phyloP scores from a whole-genome alignment of 352 stramenopile species.

The Pseudoperonospora humuli region DNA sequence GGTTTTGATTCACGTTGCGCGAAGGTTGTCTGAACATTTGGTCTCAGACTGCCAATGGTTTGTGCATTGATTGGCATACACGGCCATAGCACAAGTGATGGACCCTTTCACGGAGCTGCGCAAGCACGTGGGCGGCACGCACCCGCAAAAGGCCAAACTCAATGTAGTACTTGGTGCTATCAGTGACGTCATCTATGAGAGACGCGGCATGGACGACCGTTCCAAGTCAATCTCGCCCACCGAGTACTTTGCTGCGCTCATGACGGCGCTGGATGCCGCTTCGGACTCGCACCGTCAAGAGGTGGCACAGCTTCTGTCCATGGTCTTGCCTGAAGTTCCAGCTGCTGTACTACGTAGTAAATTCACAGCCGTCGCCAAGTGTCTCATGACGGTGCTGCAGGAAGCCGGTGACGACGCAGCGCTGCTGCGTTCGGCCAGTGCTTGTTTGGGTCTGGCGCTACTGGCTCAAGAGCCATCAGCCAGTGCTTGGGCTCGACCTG shows the following conservation, averaged over 20 bases:
- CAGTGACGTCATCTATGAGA: conserved; percentile 78
- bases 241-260: conserved; percentile 84
- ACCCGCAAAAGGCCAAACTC: conserved; percentile 76
- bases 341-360: conserved; percentile 75
- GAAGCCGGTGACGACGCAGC: conserved; percentile 53
- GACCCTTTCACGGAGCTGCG: conserved; percentile 77
- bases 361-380: conserved; percentile 64
- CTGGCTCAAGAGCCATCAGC: conserved; percentile 65
- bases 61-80: conserved; percentile 31
- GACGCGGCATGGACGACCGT: conserved; percentile 25
- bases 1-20: neutral
- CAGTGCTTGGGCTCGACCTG: conserved; percentile 51
- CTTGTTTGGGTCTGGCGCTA: conserved; percentile 54
- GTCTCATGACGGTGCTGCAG: conserved; percentile 60
- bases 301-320: conserved; percentile 64
- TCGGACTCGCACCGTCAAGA: conserved; percentile 68
- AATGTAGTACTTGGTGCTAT: conserved; percentile 81
- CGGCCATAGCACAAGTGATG: conserved; percentile 22
- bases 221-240: conserved; percentile 49
- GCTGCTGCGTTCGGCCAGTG: conserved; percentile 53
- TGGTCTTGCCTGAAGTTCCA: conserved; percentile 63
- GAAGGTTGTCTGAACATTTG: neutral
- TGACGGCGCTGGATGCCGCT: conserved; percentile 77
- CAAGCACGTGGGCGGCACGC: conserved; percentile 61
- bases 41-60: conserved; percentile 24